Base-by-base conservation (phyloP, 805 yeast species). In the Jamesozyma hellenica region DNA sequence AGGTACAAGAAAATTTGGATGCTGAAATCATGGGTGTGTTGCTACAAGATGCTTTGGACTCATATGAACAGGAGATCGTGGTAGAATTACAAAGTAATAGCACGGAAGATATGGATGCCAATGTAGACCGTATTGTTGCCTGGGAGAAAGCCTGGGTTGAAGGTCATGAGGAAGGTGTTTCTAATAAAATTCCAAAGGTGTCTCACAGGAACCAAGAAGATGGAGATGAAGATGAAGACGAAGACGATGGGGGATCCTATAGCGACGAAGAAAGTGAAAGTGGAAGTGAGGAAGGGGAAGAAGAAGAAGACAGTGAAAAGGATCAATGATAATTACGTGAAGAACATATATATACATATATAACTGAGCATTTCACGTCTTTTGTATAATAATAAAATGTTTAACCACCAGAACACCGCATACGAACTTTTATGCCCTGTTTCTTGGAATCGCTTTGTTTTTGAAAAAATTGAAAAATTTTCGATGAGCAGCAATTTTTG, bases 1-100 rank as follows among this genome's bases (percentile, higher is more conserved):
- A 92, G 63, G 75, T 92, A 46, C 81, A 79, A 42, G 99, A 92
- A 53, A 92, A 92, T 56, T 64, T 92, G 34, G 98, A 92, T 60
- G 94, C 94, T 43, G 99, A 92, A 63, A 92, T 92, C 48, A 92
- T 92, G 97, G 90, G 88, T 49, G 84, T 90, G 12, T 74, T 92
- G 13, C 62, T 78, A 34, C 82, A 80, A 47, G 98, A 92, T 49
- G 98, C 97, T 0, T 67, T 73, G 42, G 96, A 86, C 27, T 72
- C 80, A 31, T 92, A 86, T 55, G 82, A 71, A 26, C 77, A 78
- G 33, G 84, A 82, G 46, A 77, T 87, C 23, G 90, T 92, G 25
- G 83, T 92, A 32, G 92, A 82, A 51, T 70, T 92, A 45, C 66
- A 63, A 34, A 82, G 94, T 43, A 78, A 90, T 56, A 61, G 67